Percentiles rank a stretch among this genome's conserved stretches.
phyloP scores from a whole-genome alignment of 1,139 yeast genomes.

The Scheffersomyces segobiensis region DNA sequence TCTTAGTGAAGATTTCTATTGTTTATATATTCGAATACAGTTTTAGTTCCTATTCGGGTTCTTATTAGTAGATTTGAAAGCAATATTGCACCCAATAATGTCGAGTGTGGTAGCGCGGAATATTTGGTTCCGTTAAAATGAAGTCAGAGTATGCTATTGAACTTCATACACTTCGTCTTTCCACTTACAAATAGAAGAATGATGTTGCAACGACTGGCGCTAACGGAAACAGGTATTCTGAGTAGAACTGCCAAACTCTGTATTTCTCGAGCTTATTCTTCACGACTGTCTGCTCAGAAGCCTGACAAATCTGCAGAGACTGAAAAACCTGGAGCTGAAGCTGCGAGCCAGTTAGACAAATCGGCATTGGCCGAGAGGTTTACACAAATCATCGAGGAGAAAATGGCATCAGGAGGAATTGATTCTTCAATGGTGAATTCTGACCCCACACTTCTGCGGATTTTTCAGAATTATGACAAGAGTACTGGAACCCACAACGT shows the following conservation, averaged over 20 bases:
- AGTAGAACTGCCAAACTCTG: not conserved
- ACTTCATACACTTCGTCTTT: not conserved
- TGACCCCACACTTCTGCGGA: constrained; percentile 9
- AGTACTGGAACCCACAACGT: not conserved
- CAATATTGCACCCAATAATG: not conserved
- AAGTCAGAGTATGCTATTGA: not conserved
- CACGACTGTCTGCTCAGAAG: not conserved
- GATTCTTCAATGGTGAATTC: constrained; percentile 8
- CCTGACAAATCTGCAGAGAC: not conserved
- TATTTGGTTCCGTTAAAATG: not conserved
- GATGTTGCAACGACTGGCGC: not conserved
- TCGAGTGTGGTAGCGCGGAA: not conserved
- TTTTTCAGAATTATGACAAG: constrained; percentile 8
- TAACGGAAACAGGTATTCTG: not conserved
- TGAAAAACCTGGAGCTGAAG: not conserved
- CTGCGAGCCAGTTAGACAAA: not conserved
- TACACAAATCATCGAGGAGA: constrained; percentile 21
- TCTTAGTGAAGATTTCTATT: not conserved
- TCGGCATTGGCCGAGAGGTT: constrained; percentile 22
- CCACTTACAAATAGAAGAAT: not conserved
- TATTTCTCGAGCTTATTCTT: not conserved
- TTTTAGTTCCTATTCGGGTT: not conserved
- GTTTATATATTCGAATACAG: not conserved
- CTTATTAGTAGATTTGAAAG: not conserved
- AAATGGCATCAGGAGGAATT: constrained; percentile 8